Conservation (phyloP, 2,329 filamentous ascomycete species). For the Cladosporium sp. region DNA sequence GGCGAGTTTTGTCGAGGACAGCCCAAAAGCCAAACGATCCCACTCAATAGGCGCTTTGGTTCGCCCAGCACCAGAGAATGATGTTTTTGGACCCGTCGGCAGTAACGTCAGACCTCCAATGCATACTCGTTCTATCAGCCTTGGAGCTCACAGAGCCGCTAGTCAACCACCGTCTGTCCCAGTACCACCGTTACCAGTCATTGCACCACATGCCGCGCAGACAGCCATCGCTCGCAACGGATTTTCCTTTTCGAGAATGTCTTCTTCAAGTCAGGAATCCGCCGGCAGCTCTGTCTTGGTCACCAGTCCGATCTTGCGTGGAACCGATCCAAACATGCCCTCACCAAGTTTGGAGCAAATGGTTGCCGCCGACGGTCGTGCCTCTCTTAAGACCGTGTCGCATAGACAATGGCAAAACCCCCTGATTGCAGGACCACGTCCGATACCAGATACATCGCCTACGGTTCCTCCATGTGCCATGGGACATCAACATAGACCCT, state of each 20-base stretch:
- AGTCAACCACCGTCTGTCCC: conserved; percentile 31
- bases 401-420: conserved; percentile 34
- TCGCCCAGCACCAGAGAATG: conserved; percentile 16
- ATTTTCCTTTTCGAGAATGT: conserved; percentile 33
- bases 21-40: conserved; percentile 20
- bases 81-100: conserved; percentile 14
- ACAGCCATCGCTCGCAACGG: conserved; percentile 14
- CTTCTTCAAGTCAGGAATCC: conserved; percentile 38
- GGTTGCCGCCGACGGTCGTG: conserved; percentile 23
- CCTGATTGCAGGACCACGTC: conserved; percentile 29
- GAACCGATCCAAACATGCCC: conserved; percentile 15
- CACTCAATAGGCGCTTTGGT: conserved; percentile 25
- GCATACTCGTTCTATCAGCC: conserved; percentile 30
- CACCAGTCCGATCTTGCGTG: conserved; percentile 32
- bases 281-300: conserved; percentile 38
- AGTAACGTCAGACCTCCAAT: conserved; percentile 16
- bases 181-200: conserved; percentile 40
- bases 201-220: conserved; percentile 15
- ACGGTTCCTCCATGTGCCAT: conserved; percentile 20
- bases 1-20: conserved; percentile 20
- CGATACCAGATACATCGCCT: conserved; percentile 7
- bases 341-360: conserved; percentile 26
- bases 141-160: conserved; percentile 25
- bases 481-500: conserved; percentile 19
- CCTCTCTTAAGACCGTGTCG: conserved; percentile 32